Evolutionary conservation across 1,284 basidiomycete genomes (phyloP).

Genomic region (Blastosporella zonata): DNA sequence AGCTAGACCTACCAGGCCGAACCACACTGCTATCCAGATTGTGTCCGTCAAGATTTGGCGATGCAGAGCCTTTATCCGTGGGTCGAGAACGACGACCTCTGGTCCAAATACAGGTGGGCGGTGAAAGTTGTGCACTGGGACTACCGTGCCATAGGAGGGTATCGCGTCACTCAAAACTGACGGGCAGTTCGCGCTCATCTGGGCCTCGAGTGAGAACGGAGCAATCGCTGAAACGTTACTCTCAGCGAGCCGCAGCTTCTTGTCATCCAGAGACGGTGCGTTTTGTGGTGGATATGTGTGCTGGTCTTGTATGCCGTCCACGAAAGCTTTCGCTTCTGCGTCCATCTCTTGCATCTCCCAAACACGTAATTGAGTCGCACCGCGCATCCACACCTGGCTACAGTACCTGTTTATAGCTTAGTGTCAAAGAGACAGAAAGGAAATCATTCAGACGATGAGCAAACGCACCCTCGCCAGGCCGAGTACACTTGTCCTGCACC

Average conservation of each 20-base stretch:
- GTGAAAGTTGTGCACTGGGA: conserved; percentile 13
- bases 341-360: conserved; percentile 33
- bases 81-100: conserved; percentile 36
- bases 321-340: conserved; percentile 23
- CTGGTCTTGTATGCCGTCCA: conserved; percentile 16
- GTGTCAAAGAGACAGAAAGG: background rate
- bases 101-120: conserved; percentile 40
- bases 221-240: conserved; percentile 15
- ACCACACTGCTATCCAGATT: conserved; percentile 21
- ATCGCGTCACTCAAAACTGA: conserved; percentile 10
- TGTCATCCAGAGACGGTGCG: background rate
- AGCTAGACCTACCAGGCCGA: conserved; percentile 24
- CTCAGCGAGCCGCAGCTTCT: background rate
- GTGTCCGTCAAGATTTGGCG: conserved; percentile 31
- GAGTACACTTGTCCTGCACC: conserved; percentile 35
- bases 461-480: conserved; percentile 34
- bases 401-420: conserved; percentile 30
- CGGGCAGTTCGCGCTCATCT: background rate
- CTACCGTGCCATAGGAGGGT: conserved; percentile 4
- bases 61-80: conserved; percentile 36
- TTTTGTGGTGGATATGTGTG: background rate
- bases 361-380: conserved; percentile 30
- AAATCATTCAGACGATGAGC: conserved; percentile 2
- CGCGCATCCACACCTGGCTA: conserved; percentile 33
- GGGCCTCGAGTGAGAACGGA: conserved; percentile 13